Evolutionary conservation across 2,329 filamentous ascomycete genomes (phyloP).

Genomic region (Akanthomyces uredinophilus): DNA sequence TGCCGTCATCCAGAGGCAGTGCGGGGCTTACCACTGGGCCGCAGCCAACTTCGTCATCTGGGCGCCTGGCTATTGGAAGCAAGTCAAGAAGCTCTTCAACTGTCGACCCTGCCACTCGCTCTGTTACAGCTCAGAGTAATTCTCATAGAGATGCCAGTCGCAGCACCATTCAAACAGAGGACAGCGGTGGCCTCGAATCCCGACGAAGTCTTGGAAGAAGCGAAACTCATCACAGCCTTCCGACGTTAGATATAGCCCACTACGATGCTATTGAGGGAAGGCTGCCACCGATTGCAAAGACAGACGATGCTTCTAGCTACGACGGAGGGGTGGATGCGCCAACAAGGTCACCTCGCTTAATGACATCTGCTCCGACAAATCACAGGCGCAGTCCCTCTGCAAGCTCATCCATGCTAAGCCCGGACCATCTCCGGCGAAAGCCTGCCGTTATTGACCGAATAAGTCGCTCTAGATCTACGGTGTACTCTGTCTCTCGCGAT

Average conservation of each 20-base stretch:
- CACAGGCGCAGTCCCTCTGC: slow-evolving; percentile 31
- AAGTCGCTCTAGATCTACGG: slow-evolving; percentile 40
- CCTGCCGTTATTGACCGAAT: slow-evolving; percentile 54
- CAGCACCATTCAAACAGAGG: slow-evolving; percentile 38
- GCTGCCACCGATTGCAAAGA: slow-evolving; percentile 29
- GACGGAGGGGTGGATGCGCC: slow-evolving; percentile 41
- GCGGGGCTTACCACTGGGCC: slow-evolving; percentile 37
- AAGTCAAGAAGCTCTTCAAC: slow-evolving; percentile 38
- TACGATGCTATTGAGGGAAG: slow-evolving; percentile 36
- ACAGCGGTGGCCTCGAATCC: slow-evolving; percentile 33
- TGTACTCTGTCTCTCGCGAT: slow-evolving; percentile 45
- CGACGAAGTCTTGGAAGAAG: slow-evolving; percentile 39
- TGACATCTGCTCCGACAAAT: slow-evolving; percentile 32
- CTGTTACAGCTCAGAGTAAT: slow-evolving; percentile 47
- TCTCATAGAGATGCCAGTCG: slow-evolving; percentile 45
- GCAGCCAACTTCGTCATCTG: slow-evolving; percentile 36
- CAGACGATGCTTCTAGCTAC: slow-evolving; percentile 40
- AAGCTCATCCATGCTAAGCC: slow-evolving; percentile 31
- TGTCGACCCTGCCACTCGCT: slow-evolving; percentile 41
- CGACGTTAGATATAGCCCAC: slow-evolving; percentile 31
- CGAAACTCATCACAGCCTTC: slow-evolving; percentile 35
- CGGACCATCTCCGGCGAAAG: slow-evolving; percentile 37
- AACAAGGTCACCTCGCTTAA: slow-evolving; percentile 21
- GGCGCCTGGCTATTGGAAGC: slow-evolving; percentile 35
- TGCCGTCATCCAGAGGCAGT: slow-evolving; percentile 41